Evolutionary conservation across 805 yeast genomes (phyloP).

Genomic region (Sugiyamaella americana): DNA sequence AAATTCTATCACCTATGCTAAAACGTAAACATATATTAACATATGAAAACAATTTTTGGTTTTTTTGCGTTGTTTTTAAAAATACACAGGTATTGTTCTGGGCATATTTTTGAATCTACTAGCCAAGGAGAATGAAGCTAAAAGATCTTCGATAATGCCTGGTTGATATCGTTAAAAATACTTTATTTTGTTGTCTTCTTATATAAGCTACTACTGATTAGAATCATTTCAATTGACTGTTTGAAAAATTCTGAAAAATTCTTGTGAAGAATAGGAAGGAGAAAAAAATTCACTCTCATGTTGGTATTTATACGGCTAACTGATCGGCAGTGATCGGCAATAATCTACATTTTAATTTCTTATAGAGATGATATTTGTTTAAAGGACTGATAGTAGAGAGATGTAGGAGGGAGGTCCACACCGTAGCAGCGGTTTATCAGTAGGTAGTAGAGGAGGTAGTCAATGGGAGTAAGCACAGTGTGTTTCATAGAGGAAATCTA

Average conservation of each 20-base stretch:
- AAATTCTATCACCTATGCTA: neutral
- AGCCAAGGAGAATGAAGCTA: slow-evolving; percentile 1
- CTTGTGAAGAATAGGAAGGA: neutral
- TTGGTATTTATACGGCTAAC: neutral
- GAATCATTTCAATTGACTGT: neutral
- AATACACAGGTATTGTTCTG: neutral
- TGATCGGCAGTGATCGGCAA: neutral
- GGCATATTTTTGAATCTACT: slow-evolving; percentile 2
- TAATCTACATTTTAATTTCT: too few species aligned
- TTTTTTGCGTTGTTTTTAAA: neutral
- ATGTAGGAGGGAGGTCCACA: too few species aligned
- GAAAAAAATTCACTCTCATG: neutral
- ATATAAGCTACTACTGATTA: neutral
- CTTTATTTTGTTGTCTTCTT: neutral
- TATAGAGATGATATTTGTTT: too few species aligned
- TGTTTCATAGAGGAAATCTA: too few species aligned
- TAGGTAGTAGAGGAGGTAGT: too few species aligned
- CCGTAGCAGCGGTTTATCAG: too few species aligned
- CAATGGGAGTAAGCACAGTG: too few species aligned
- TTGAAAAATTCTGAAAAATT: neutral
- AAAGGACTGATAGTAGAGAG: too few species aligned
- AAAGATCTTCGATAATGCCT: slow-evolving; percentile 3
- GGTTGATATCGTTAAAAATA: neutral
- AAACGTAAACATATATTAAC: neutral
- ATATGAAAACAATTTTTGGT: neutral